Evolutionary conservation across 352 stramenopile species (phyloP).

Genomic region (Lagenidium sp.): DNA sequence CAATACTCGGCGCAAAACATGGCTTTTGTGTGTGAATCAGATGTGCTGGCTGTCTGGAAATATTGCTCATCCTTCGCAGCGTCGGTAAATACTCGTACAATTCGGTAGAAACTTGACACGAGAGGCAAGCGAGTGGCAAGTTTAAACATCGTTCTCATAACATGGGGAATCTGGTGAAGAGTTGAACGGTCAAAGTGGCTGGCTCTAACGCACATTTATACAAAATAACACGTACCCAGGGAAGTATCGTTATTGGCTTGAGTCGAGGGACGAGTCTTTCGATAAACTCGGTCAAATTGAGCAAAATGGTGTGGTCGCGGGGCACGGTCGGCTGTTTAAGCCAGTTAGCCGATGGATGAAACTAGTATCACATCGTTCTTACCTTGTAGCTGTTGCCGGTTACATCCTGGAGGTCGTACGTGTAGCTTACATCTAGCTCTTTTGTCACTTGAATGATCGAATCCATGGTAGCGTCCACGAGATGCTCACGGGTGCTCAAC

Average conservation of each 20-base stretch:
- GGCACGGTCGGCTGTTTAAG: conserved; percentile 59
- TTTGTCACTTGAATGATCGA: conserved; percentile 30
- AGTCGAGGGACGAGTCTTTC: conserved; percentile 39
- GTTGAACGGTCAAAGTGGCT: background rate
- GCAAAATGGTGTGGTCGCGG: conserved; percentile 72
- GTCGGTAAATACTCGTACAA: conserved; percentile 12
- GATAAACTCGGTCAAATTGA: conserved; percentile 72
- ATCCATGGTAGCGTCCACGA: conserved; percentile 52
- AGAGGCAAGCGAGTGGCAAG: conserved; percentile 13
- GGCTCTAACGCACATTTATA: no score
- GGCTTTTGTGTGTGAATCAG: no score
- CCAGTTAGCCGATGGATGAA: no score
- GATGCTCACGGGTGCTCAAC: conserved; percentile 22
- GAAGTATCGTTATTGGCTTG: conserved; percentile 10
- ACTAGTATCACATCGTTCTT: conserved; percentile 10
- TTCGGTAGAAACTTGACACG: conserved; percentile 22
- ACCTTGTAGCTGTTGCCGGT: conserved; percentile 43
- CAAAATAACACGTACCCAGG: conserved; percentile 45
- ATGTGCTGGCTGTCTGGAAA: no score
- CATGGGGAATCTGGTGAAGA: conserved; percentile 6
- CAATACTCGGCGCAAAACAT: conserved; percentile 16
- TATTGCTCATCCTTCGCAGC: no score
- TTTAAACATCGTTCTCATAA: conserved; percentile 13
- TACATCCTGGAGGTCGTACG: conserved; percentile 38
- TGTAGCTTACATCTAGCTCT: conserved; percentile 61